These are phyloP conservation scores for Xylaria palmicola DNA, from an alignment of 495 filamentous ascomycete genomes.

Conservation along the genomic window DNA sequence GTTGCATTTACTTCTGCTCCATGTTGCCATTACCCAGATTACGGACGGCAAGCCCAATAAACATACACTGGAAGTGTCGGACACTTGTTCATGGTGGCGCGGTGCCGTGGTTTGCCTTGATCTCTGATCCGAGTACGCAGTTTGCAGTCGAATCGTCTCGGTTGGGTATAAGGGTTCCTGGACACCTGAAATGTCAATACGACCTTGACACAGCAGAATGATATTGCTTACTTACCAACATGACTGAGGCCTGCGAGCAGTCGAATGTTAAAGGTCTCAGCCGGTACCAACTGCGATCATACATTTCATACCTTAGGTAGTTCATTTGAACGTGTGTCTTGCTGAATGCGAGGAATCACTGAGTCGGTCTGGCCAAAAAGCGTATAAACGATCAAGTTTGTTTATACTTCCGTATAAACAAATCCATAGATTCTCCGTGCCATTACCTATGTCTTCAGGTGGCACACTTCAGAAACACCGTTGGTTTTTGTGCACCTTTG, in stretches of 20 bases:
- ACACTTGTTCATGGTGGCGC: neutral
- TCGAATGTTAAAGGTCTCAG: neutral
- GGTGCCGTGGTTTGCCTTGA: neutral
- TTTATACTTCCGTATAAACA: conserved; percentile 23
- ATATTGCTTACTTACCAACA: neutral
- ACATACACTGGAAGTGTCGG: neutral
- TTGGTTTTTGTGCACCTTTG: no score
- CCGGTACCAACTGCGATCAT: no score
- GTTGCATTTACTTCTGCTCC: neutral
- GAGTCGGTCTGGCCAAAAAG: neutral
- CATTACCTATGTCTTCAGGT: conserved; percentile 45
- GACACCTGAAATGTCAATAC: neutral
- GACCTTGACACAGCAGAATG: neutral
- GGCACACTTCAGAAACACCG: no score
- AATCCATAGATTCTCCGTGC: neutral
- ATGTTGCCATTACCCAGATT: neutral
- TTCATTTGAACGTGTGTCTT: no score
- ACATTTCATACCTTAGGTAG: no score
- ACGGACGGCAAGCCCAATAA: neutral
- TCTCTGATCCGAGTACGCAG: neutral
- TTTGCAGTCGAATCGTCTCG: neutral
- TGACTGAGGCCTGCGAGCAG: neutral
- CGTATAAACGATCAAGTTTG: neutral
- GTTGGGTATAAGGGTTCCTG: neutral
- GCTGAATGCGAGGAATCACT: no score